Base-by-base conservation (phyloP, 306 rosid genomes). In the Cicer bijugum region DNA sequence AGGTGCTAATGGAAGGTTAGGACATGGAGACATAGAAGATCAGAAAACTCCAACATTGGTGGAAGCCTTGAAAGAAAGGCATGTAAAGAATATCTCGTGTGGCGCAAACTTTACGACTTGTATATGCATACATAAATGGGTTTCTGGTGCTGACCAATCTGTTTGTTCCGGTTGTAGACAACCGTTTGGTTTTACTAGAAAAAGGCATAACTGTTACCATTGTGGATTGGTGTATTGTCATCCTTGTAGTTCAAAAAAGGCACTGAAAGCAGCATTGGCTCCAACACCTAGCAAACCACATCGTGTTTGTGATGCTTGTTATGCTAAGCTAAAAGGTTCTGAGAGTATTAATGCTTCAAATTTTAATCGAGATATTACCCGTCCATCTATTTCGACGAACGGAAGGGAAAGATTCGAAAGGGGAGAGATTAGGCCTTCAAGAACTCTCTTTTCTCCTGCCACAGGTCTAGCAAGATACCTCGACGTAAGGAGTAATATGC, bases 221-320 rank as follows among this genome's bases (percentile, higher is more conserved):
- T 95, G 99, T 75, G 99, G 99, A 65, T 78, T 95, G 71, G 96
- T 95, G 56, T 89, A 83, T 84, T 95, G 99, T 63, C 96, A 95
- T 85, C 89, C 89, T 74, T 95, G 99, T 81, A 91, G 99, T 70
- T 95, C 99, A 57, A 95, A 85, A 80, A 95, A 90, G 80, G 97
- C 96, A 55, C 20, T 80, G 53, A 86, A 44, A 82, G 97, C 97
- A 60, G 92, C 97, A 74, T 78, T 95, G 84, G 99, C 99, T 80
- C 96, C 97, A 14, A 91, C 93, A 15, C 97, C 97, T 16, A 89
- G 99, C 77, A 95, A 95, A 82, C 99, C 97, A 6, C 97, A 91
- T 79, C 95, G 99, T 1, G 99, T 95, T 11, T 95, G 99, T 60
- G 97, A 95, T 79, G 77, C 91, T 81, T 95, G 99, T 75, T 78